These are phyloP conservation scores for Wickerhamiella occidentalis DNA, from an alignment of 805 yeast genomes.

Conservation along the genomic window DNA sequence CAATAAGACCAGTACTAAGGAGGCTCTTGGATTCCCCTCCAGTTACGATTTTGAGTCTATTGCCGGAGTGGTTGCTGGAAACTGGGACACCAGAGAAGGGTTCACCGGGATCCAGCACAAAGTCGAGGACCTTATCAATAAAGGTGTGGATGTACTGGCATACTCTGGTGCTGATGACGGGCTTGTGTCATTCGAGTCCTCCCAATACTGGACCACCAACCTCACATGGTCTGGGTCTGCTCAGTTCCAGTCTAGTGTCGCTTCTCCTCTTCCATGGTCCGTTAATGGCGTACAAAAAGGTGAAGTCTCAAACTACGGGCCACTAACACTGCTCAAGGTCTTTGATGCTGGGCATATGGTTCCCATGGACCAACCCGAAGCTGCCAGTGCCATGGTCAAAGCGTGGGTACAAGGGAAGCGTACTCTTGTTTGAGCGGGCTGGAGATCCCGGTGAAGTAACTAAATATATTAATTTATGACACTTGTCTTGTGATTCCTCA, in stretches of 20 bases:
- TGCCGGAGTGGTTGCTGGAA: conserved; percentile 62
- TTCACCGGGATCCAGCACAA: conserved; percentile 45
- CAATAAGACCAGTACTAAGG: conserved; percentile 52
- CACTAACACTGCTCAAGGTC: conserved; percentile 68
- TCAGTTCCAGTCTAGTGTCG: conserved; percentile 36
- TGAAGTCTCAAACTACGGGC: conserved; percentile 45
- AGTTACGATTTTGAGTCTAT: conserved; percentile 56
- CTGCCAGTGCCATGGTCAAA: conserved; percentile 68
- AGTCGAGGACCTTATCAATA: conserved; percentile 57
- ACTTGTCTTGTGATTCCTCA: too few relatives aligned
- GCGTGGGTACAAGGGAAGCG: conserved; percentile 45
- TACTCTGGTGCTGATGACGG: too few relatives aligned
- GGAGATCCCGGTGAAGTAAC: too few relatives aligned
- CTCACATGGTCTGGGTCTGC: conserved; percentile 55
- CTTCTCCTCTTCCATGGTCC: conserved; percentile 20
- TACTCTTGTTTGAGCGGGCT: too few relatives aligned
- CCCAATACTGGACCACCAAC: conserved; percentile 60
- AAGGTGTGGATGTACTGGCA: conserved; percentile 50
- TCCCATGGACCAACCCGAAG: conserved; percentile 79
- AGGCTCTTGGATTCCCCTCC: conserved; percentile 55
- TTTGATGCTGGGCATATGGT: conserved; percentile 92
- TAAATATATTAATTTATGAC: too few relatives aligned
- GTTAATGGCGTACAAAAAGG: conserved; percentile 41
- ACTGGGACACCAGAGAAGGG: conserved; percentile 58
- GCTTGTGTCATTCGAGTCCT: too few relatives aligned